Conservation (phyloP, 2,329 filamentous ascomycete species). For the Ilyonectria destructans region DNA sequence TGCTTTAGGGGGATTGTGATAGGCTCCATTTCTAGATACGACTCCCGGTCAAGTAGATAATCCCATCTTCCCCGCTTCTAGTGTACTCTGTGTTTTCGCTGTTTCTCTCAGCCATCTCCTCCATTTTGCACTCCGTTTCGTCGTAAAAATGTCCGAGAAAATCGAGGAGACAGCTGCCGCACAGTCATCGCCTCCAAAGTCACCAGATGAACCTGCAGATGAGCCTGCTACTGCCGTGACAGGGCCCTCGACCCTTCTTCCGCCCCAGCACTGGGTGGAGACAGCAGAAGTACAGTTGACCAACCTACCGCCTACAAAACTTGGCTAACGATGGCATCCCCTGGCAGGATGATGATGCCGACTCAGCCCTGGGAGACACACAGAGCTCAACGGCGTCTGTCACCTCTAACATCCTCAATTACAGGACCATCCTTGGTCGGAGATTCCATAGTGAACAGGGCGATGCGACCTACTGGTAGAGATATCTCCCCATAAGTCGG, state of each 20-base stretch:
- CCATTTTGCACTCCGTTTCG: background rate
- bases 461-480: constrained; percentile 5
- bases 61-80: no score
- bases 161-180: background rate
- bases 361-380: background rate
- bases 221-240: background rate
- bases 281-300: background rate
- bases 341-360: background rate
- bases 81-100: background rate
- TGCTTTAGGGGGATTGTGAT: no score
- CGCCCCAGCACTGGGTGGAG: background rate
- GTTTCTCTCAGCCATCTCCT: background rate
- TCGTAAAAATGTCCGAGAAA: background rate
- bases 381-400: constrained; percentile 10
- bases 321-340: background rate
- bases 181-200: background rate
- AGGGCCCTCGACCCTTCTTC: background rate
- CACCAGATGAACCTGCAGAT: background rate
- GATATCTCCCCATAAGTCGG: background rate
- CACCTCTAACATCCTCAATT: constrained; percentile 3
- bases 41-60: no score
- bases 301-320: background rate
- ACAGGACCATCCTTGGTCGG: constrained; percentile 9
- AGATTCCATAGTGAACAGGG: constrained; percentile 10
- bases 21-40: no score